A percentile compares a stretch with the other conserved stretches of the same genome.
Conservation (phyloP, 192 early-diverging fungal species). For the Backusella circina region DNA sequence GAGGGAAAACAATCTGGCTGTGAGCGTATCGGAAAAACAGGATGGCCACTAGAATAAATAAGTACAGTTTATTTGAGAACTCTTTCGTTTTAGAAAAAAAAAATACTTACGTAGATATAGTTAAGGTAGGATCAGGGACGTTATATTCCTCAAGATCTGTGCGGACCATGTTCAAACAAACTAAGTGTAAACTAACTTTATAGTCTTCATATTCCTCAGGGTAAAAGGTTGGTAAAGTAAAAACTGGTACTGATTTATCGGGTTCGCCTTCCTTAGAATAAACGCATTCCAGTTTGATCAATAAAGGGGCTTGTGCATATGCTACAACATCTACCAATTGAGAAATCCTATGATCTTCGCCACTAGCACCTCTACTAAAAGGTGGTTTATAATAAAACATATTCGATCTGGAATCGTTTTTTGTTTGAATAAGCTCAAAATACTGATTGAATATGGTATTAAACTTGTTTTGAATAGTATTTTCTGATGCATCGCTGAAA, state of each 20-base stretch:
- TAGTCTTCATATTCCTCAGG: neutral
- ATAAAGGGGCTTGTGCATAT: constrained; percentile 63
- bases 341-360: constrained; percentile 10
- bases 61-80: neutral
- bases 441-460: constrained; percentile 49
- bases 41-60: neutral
- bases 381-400: constrained; percentile 62
- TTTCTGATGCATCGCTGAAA: constrained; percentile 27
- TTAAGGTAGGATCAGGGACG: neutral
- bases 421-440: constrained; percentile 47
- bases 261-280: constrained; percentile 26
- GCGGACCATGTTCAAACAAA: constrained; percentile 52
- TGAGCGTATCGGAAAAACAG: constrained; percentile 22
- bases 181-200: constrained; percentile 41
- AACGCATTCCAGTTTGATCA: constrained; percentile 61
- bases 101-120: neutral
- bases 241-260: neutral
- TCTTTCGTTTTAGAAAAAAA: neutral
- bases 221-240: neutral
- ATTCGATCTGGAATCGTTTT: constrained; percentile 30
- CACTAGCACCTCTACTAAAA: constrained; percentile 28
- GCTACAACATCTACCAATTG: constrained; percentile 39
- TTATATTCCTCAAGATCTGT: constrained; percentile 31
- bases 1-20: constrained; percentile 32
- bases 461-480: constrained; percentile 44